phyloP scores from a whole-genome alignment of 1,139 yeast genomes.

The Eremothecium gossypii region DNA sequence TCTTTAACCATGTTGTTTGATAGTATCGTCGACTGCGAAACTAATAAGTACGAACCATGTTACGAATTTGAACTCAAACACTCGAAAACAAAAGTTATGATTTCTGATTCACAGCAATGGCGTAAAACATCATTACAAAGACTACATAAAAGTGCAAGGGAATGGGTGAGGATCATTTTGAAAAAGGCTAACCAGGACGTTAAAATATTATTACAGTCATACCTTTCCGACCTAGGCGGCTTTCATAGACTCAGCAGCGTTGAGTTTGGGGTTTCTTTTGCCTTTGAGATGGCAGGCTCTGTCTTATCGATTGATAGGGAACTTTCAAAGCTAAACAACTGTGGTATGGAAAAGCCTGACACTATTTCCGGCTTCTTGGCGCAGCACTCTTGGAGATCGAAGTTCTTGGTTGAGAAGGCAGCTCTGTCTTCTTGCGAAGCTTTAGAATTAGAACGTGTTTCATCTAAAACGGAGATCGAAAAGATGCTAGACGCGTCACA shows the following conservation, averaged over 20 bases:
- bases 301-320: conserved; percentile 60
- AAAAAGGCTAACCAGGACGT: conserved; percentile 59
- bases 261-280: conserved; percentile 80
- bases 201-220: conserved; percentile 68
- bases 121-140: conserved; percentile 57
- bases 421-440: conserved; percentile 24
- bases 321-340: conserved; percentile 25
- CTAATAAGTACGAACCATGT: conserved; percentile 76
- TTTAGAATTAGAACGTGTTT: conserved; percentile 18
- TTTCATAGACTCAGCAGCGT: conserved; percentile 33
- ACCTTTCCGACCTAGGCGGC: conserved; percentile 44
- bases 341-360: conserved; percentile 36
- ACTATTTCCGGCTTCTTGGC: conserved; percentile 67
- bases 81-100: conserved; percentile 47
- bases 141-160: conserved; percentile 49
- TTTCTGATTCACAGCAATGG: conserved; percentile 77
- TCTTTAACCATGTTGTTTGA: conserved; percentile 67
- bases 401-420: conserved; percentile 31
- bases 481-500: conserved; percentile 13
- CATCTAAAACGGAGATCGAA: conserved; percentile 17
- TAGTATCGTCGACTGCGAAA: conserved; percentile 79
- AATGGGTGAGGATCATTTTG: conserved; percentile 55
- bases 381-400: conserved; percentile 68
- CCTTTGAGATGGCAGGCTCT: conserved; percentile 76
- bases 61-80: conserved; percentile 57